Conservation (phyloP, 768 basidiomycete genomes). For the Xerocomellus dryophilus region DNA sequence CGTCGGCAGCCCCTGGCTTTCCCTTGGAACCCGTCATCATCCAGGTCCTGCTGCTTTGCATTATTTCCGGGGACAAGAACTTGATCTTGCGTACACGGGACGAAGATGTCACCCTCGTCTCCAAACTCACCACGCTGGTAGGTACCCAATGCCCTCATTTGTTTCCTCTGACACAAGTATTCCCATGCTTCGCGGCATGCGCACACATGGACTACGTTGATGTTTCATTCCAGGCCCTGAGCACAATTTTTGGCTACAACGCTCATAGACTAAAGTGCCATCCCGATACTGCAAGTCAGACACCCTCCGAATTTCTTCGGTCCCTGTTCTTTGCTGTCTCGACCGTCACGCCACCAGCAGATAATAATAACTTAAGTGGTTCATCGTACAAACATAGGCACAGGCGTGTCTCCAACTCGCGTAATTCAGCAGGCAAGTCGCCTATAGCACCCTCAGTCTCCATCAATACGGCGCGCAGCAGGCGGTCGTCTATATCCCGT, state of each 20-base stretch:
- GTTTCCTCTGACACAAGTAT: conserved; percentile 1
- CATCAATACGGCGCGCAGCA: conserved; percentile 24
- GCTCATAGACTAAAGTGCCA: conserved; percentile 57
- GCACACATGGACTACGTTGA: background rate
- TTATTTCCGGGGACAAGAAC: conserved; percentile 60
- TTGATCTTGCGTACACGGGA: conserved; percentile 62
- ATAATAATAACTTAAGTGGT: conserved; percentile 7
- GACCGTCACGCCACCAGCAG: conserved; percentile 12
- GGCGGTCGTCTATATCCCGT: conserved; percentile 25
- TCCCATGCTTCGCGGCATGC: conserved; percentile 8
- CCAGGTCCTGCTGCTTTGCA: conserved; percentile 62
- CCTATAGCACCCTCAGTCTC: conserved; percentile 15
- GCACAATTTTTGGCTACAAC: conserved; percentile 55
- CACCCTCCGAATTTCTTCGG: conserved; percentile 33
- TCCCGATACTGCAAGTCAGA: conserved; percentile 12
- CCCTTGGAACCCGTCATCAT: conserved; percentile 63
- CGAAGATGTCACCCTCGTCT: conserved; percentile 60
- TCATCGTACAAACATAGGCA: conserved; percentile 18
- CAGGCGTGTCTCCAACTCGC: conserved; percentile 20
- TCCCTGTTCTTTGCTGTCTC: conserved; percentile 37
- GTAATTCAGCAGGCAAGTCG: conserved; percentile 18
- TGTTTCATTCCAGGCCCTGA: conserved; percentile 46
- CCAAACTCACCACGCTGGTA: conserved; percentile 58
- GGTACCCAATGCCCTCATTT: background rate
- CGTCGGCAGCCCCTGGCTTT: conserved; percentile 41